Evolutionary conservation across 2,329 filamentous ascomycete genomes (phyloP), one percentile per base, ranked within the genome.

Genomic region (Leptodontidium sp.): DNA sequence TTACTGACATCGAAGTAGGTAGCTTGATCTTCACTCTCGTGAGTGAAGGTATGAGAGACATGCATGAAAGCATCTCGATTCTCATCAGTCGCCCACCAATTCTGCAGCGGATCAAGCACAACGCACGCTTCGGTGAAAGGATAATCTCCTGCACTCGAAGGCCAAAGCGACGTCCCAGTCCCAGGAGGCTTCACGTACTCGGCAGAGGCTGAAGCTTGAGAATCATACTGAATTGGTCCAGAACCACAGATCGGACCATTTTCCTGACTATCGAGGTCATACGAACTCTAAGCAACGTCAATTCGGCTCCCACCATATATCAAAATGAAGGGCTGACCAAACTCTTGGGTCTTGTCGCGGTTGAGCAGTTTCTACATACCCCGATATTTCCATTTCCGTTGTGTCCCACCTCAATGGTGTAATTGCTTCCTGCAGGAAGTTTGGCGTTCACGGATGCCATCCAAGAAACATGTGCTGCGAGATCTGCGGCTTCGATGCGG

Each of bases 21-120:
- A 8, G 86, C 85, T 66, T 88, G 87, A 75, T 88, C 85, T 64
- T 88, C 78, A 69, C 85, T 83, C 71, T 84, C 79, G 71, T 90
- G 87, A 2, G 85, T 86, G 77, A 89, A 89, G 0, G 87, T 89
- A 77, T 90, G 87, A 1, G 86, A 88, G 24, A 89, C 79, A 61
- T 86, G 84, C 14, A 82, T 84, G 75, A 87, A 89, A 5, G 79
- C 78, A 75, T 88, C 82, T n/a, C 82, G 80, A 74, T 88, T 87
- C 3, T 68, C 17, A 43, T 52, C 53, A 29, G 78, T 77, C 86
- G 62, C 47, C 62, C 66, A 87, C 86, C 86, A 90, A 35, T 79
- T 74, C 50, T 83, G 78, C 17, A 89, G 78, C 2, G 78, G 74
- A 74, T 89, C 86, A 1, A 83, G 76, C 64, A 82, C 73, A 26